These are phyloP conservation scores for Aureobasidium vineae DNA, from an alignment of 2,329 filamentous ascomycete species.

Conservation along the genomic window DNA sequence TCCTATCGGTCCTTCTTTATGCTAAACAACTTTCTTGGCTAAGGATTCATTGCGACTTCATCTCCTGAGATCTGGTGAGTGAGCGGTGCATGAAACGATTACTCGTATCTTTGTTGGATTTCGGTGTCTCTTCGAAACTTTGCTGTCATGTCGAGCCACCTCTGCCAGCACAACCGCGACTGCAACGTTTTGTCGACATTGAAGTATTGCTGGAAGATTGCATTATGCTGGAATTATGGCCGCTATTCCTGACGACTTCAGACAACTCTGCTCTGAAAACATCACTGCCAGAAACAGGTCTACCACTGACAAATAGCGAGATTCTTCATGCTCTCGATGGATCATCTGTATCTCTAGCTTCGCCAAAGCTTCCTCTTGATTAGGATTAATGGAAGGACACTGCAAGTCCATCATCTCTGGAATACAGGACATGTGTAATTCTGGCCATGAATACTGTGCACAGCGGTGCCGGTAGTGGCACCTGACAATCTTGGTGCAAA, in stretches of 20 bases:
- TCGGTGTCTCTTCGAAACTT: not conserved
- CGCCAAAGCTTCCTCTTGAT: not conserved
- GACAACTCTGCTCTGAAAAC: not conserved
- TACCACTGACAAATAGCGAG: not conserved
- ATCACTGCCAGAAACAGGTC: not conserved
- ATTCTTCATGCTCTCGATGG: not conserved
- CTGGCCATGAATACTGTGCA: not conserved
- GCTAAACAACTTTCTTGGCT: not conserved
- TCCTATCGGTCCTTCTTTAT: constrained; percentile 18
- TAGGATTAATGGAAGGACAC: not conserved
- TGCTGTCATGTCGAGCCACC: not conserved
- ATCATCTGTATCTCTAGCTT: not conserved
- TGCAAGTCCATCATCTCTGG: not conserved
- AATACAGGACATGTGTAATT: not conserved
- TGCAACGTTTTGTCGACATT: not conserved
- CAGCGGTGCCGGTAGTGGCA: not conserved
- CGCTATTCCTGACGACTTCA: not conserved
- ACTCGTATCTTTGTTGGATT: not conserved
- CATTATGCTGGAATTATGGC: not conserved
- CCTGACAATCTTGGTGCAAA: not conserved
- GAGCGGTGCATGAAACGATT: not conserved
- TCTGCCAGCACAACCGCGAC: not conserved
- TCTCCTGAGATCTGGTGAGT: constrained; percentile 2
- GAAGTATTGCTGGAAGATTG: not conserved
- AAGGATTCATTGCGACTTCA: not conserved